These are phyloP conservation scores for Aspergillus sp. DNA, from an alignment of 2,329 filamentous ascomycete species.

Conservation along the genomic window DNA sequence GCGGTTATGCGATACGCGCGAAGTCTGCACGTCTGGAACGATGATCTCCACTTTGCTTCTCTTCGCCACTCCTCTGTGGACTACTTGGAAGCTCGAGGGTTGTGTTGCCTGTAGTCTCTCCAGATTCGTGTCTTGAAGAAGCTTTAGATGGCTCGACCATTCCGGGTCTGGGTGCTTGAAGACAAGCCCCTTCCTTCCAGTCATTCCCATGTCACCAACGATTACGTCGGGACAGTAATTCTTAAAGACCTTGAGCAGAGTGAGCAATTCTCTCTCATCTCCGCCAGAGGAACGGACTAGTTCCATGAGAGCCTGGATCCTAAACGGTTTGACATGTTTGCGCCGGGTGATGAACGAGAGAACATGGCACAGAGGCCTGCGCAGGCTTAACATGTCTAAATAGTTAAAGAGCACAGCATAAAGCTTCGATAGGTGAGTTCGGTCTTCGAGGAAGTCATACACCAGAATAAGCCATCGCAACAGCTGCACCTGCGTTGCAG, in stretches of 20 bases:
- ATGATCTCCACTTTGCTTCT: conserved; percentile 50
- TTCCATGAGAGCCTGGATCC: conserved; percentile 69
- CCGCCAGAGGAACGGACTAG: conserved; percentile 51
- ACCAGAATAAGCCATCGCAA: conserved; percentile 77
- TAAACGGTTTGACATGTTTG: conserved; percentile 78
- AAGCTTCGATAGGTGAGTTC: conserved; percentile 61
- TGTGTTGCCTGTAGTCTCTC: conserved; percentile 41
- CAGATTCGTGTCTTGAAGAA: conserved; percentile 61
- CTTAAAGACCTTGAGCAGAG: conserved; percentile 77
- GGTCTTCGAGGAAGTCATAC: conserved; percentile 67
- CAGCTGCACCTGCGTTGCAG: conserved; percentile 66
- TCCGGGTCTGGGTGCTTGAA: conserved; percentile 68
- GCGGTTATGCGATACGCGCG: conserved; percentile 62
- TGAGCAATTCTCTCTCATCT: conserved; percentile 71
- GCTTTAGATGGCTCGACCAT: conserved; percentile 67
- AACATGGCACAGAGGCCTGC: conserved; percentile 70
- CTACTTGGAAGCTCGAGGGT: conserved; percentile 62
- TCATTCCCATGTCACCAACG: conserved; percentile 61
- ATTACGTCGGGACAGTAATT: conserved; percentile 90
- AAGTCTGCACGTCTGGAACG: conserved; percentile 70
- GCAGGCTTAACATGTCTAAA: conserved; percentile 74
- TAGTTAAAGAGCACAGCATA: conserved; percentile 79
- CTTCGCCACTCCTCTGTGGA: conserved; percentile 51
- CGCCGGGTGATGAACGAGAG: conserved; percentile 75
- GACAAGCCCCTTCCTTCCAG: conserved; percentile 33